phyloP scores from a whole-genome alignment of 1,284 basidiomycete species.

The Ustilago vetiveriae region DNA sequence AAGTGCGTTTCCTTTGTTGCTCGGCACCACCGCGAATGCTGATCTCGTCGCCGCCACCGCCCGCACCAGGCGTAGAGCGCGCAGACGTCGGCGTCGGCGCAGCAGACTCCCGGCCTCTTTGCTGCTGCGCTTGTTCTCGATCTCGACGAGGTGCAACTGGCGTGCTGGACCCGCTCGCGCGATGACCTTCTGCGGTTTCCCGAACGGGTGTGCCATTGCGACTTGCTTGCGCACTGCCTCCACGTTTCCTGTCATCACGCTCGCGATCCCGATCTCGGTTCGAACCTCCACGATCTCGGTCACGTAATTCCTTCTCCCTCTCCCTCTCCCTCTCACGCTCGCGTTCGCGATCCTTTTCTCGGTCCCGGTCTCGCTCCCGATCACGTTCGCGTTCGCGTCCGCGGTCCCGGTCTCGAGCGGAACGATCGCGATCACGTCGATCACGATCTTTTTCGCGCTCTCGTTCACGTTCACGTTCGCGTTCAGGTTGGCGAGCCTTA shows the following conservation, averaged over 20 bases:
- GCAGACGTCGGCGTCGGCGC: slow-evolving; percentile 16
- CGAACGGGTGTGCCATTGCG: slow-evolving; percentile 28
- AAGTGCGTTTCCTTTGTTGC: slow-evolving; percentile 25
- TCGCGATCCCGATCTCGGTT: slow-evolving; percentile 12
- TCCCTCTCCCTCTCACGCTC: slow-evolving; percentile 17
- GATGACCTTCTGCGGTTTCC: slow-evolving; percentile 8
- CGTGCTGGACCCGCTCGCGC: slow-evolving; percentile 15
- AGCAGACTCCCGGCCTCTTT: slow-evolving; percentile 10
- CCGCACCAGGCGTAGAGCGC: slow-evolving; percentile 16
- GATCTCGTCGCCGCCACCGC: slow-evolving; percentile 13
- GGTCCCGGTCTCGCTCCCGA: slow-evolving; percentile 10
- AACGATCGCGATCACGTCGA: slow-evolving; percentile 21
- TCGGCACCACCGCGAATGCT: slow-evolving; percentile 28
- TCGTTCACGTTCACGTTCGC: slow-evolving; percentile 32
- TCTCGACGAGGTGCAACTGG: slow-evolving; percentile 25
- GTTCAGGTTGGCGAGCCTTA: slow-evolving; percentile 17
- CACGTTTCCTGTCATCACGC: slow-evolving; percentile 13
- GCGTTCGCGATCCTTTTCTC: slow-evolving; percentile 15
- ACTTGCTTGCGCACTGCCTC: slow-evolving; percentile 25
- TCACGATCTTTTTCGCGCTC: slow-evolving; percentile 18
- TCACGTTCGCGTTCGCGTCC: slow-evolving; percentile 17
- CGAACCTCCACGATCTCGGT: slow-evolving; percentile 8
- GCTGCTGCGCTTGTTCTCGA: slow-evolving; percentile 24
- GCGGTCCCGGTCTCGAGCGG: slow-evolving; percentile 21
- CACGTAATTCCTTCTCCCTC: slow-evolving; percentile 1